These are phyloP conservation scores for Rhodomyrtus tomentosa DNA, from an alignment of 345 rosid genomes.

Conservation along the genomic window DNA sequence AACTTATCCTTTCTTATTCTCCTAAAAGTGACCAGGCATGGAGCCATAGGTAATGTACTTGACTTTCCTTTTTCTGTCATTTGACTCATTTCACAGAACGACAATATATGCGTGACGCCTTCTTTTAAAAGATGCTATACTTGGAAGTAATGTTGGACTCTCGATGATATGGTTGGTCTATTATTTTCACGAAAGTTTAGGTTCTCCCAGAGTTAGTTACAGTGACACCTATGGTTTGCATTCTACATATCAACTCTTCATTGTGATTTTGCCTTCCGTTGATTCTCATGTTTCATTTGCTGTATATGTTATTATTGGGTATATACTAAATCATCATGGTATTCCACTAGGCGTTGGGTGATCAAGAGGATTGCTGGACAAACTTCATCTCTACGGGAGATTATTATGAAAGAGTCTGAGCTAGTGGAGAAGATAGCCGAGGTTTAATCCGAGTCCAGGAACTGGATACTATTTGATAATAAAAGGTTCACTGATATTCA, in stretches of 20 bases:
- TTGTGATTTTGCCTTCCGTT: background rate
- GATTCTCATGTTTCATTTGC: background rate
- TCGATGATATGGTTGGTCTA: background rate
- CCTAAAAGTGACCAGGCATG: constrained; percentile 94
- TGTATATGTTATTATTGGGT: background rate
- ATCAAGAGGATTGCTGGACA: constrained; percentile 56
- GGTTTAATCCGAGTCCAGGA: constrained; percentile 54
- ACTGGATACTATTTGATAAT: constrained; percentile 27
- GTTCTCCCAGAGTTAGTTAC: background rate
- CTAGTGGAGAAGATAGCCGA: constrained; percentile 77
- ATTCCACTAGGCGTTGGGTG: constrained; percentile 63
- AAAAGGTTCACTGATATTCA: constrained; percentile 34
- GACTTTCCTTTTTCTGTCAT: background rate
- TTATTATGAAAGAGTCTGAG: constrained; percentile 69
- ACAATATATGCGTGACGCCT: background rate
- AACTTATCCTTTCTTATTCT: constrained; percentile 66
- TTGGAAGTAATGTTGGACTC: background rate
- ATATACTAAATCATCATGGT: background rate
- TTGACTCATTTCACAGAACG: background rate
- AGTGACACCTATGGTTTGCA: background rate
- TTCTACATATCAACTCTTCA: background rate
- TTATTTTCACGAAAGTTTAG: background rate
- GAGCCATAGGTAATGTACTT: constrained; percentile 59
- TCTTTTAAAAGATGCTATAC: background rate
- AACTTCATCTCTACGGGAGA: constrained; percentile 29